Percentiles rank a stretch among this genome's conserved stretches.
phyloP scores from a whole-genome alignment of 805 yeast species.

The Maudiozyma turicensis region DNA sequence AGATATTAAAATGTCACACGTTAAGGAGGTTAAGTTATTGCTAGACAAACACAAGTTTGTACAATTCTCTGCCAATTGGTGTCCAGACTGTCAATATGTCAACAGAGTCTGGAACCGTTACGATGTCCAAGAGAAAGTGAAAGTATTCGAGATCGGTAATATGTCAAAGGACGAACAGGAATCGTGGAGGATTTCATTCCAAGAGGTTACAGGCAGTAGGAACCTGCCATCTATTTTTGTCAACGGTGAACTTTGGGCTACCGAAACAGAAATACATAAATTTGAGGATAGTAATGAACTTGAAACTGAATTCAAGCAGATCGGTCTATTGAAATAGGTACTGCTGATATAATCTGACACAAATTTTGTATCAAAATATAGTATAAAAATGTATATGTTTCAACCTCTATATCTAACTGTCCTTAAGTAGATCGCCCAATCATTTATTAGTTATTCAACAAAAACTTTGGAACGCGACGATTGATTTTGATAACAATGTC shows the following conservation, averaged over 20 bases:
- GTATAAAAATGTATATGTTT: background rate
- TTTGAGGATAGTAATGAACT: conserved; percentile 21
- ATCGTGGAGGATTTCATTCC: conserved; percentile 27
- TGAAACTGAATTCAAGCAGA: conserved; percentile 18
- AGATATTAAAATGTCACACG: background rate
- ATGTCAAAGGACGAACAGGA: conserved; percentile 20
- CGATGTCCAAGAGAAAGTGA: conserved; percentile 40
- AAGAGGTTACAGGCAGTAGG: conserved; percentile 24
- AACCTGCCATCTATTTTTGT: conserved; percentile 28
- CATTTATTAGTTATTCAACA: too few relatives aligned
- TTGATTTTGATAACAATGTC: too few relatives aligned
- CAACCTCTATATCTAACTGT: too few relatives aligned
- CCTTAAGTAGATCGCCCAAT: too few relatives aligned
- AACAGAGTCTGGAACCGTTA: conserved; percentile 44
- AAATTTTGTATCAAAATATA: background rate
- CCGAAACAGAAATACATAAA: conserved; percentile 25
- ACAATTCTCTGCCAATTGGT: conserved; percentile 64
- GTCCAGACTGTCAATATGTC: conserved; percentile 68
- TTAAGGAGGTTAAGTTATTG: conserved; percentile 35
- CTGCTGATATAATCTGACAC: background rate
- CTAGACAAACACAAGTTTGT: conserved; percentile 39
- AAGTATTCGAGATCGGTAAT: conserved; percentile 40
- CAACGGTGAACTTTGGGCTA: conserved; percentile 28
- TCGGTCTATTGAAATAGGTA: conserved; percentile 12
- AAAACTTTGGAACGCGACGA: too few relatives aligned